These are phyloP conservation scores for Suillus spraguei DNA, from an alignment of 768 basidiomycete genomes.

Conservation along the genomic window DNA sequence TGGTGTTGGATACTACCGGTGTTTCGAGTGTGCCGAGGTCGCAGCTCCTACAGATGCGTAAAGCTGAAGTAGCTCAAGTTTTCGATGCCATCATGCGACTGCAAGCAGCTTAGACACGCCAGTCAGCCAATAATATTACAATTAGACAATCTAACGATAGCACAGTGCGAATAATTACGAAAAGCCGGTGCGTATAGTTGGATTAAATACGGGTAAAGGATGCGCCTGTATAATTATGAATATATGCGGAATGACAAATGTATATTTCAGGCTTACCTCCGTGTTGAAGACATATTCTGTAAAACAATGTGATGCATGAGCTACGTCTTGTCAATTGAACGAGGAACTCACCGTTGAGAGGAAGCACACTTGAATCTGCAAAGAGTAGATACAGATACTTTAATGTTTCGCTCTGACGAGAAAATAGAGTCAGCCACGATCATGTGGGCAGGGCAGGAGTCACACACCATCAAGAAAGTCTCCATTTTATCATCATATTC, in stretches of 20 bases:
- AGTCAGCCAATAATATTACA: neutral
- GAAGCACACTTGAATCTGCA: conserved; percentile 68
- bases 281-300: conserved; percentile 91
- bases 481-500: conserved; percentile 90
- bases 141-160: neutral
- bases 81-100: neutral
- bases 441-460: neutral
- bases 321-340: conserved; percentile 13
- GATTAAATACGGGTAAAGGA: conserved; percentile 70
- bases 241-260: conserved; percentile 2
- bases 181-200: conserved; percentile 50
- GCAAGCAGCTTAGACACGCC: neutral
- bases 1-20: neutral
- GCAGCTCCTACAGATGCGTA: neutral
- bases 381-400: conserved; percentile 93
- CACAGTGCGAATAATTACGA: conserved; percentile 32
- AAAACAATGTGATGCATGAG: neutral
- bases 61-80: neutral
- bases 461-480: conserved; percentile 84
- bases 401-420: conserved; percentile 75
- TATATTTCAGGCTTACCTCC: conserved; percentile 53
- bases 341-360: conserved; percentile 65
- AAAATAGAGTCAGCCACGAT: neutral
- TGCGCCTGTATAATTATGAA: conserved; percentile 48
- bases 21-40: neutral